phyloP scores from a whole-genome alignment of 192 early-diverging fungal genomes.

The Backusella circina region DNA sequence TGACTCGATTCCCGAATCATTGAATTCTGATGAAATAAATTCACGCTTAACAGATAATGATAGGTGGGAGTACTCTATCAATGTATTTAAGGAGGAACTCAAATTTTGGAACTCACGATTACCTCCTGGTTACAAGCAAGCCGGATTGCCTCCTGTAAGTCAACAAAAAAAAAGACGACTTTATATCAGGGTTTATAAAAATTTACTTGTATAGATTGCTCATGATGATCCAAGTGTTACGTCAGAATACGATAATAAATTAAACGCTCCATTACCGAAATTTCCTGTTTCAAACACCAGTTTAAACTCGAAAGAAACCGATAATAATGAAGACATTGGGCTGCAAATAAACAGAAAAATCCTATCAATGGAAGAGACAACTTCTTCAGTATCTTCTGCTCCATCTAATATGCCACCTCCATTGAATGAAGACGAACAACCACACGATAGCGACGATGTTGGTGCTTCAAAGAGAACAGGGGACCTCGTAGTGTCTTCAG shows the following conservation, averaged over 20 bases:
- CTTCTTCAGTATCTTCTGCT: background rate
- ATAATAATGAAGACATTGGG: background rate
- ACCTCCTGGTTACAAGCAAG: background rate
- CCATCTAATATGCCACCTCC: background rate
- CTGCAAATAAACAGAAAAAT: background rate
- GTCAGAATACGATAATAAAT: background rate
- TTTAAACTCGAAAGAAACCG: background rate
- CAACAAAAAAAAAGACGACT: background rate
- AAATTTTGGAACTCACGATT: constrained; percentile 5
- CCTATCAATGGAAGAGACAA: background rate
- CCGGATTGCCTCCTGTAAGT: background rate
- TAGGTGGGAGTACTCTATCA: constrained; percentile 5
- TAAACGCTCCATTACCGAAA: background rate
- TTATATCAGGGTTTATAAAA: background rate
- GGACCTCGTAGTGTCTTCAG: background rate
- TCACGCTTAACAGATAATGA: background rate
- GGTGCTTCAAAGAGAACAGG: background rate
- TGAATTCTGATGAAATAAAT: background rate
- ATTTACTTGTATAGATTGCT: background rate
- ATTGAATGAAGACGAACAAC: background rate
- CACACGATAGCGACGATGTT: background rate
- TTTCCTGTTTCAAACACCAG: background rate
- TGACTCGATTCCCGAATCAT: constrained; percentile 12
- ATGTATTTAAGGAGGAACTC: constrained; percentile 5
- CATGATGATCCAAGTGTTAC: background rate